Percentiles rank a stretch among this genome's conserved stretches.
phyloP scores from a whole-genome alignment of 2,329 filamentous ascomycete genomes.

The Exophiala aquamarina region DNA sequence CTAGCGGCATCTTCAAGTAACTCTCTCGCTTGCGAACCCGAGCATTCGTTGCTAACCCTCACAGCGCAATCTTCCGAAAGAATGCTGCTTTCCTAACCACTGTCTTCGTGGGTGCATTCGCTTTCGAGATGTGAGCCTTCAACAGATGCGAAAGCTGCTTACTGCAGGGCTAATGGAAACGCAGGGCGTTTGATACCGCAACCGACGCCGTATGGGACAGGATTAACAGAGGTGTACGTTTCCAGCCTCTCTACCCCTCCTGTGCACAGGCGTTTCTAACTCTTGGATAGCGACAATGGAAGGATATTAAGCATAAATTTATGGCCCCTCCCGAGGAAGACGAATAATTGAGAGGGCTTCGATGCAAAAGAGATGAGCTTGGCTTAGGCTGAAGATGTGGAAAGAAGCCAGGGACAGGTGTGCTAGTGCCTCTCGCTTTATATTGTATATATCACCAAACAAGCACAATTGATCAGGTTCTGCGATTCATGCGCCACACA shows the following conservation, averaged over 20 bases:
- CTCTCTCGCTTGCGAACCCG: constrained; percentile 30
- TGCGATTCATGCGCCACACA: too few relatives aligned
- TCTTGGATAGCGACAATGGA: constrained; percentile 85
- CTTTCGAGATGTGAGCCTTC: constrained; percentile 79
- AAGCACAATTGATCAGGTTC: too few relatives aligned
- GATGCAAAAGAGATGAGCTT: too few relatives aligned
- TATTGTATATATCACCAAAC: too few relatives aligned
- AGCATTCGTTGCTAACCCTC: constrained; percentile 17
- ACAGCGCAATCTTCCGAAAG: constrained; percentile 77
- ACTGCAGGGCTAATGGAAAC: background rate
- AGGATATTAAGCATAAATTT: constrained; percentile 94
- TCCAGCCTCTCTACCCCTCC: background rate
- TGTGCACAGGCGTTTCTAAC: constrained; percentile 3
- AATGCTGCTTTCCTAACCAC: constrained; percentile 85
- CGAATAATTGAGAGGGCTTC: constrained; percentile 41
- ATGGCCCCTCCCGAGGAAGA: constrained; percentile 69
- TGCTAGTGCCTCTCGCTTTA: too few relatives aligned
- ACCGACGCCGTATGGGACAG: constrained; percentile 83
- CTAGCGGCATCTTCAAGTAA: constrained; percentile 62
- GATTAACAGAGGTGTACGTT: constrained; percentile 86
- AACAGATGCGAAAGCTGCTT: background rate
- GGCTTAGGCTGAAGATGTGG: too few relatives aligned
- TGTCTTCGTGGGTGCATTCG: constrained; percentile 86
- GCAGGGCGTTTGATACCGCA: constrained; percentile 75
- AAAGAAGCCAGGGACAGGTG: too few relatives aligned